Conservation (phyloP, 352 stramenopile genomes). For the Halophytophthora polymorphica region DNA sequence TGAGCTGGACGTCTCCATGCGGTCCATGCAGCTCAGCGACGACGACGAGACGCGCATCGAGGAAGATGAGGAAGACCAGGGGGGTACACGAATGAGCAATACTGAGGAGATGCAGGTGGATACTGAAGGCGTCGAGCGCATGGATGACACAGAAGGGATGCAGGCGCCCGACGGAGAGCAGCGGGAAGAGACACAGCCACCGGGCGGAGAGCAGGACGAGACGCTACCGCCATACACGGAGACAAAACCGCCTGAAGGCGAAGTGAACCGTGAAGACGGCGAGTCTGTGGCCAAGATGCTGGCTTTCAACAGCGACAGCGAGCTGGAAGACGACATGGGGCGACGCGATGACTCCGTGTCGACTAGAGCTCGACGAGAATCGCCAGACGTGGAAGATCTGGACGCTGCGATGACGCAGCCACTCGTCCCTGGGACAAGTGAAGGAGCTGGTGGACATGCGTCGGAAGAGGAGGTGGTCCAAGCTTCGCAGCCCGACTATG, state of each 20-base stretch:
- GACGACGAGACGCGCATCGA: slow-evolving; percentile 23
- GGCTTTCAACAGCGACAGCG: slow-evolving; percentile 39
- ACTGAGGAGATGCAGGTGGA: slow-evolving; percentile 12
- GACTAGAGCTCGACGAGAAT: background rate
- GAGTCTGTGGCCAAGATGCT: slow-evolving; percentile 38
- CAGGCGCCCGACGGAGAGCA: background rate
- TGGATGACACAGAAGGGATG: background rate
- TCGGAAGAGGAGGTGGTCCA: background rate
- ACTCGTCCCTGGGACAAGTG: background rate
- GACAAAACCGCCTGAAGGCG: slow-evolving; percentile 16
- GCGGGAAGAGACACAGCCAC: background rate
- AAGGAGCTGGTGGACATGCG: background rate
- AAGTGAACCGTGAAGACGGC: slow-evolving; percentile 19
- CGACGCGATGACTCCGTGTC: slow-evolving; percentile 5
- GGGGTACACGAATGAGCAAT: slow-evolving; percentile 31
- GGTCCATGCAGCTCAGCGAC: slow-evolving; percentile 66
- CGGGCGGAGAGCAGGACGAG: slow-evolving; percentile 5
- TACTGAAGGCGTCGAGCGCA: slow-evolving; percentile 4
- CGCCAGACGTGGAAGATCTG: slow-evolving; percentile 9
- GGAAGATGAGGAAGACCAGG: slow-evolving; percentile 25
- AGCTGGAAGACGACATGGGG: slow-evolving; percentile 18
- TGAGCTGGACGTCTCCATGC: slow-evolving; percentile 66
- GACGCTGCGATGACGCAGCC: background rate
- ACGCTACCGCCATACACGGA: slow-evolving; percentile 9
- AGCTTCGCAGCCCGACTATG: slow-evolving; percentile 16